phyloP scores from a whole-genome alignment of 192 early-diverging fungal species.

The Paraglomus brasilianum region DNA sequence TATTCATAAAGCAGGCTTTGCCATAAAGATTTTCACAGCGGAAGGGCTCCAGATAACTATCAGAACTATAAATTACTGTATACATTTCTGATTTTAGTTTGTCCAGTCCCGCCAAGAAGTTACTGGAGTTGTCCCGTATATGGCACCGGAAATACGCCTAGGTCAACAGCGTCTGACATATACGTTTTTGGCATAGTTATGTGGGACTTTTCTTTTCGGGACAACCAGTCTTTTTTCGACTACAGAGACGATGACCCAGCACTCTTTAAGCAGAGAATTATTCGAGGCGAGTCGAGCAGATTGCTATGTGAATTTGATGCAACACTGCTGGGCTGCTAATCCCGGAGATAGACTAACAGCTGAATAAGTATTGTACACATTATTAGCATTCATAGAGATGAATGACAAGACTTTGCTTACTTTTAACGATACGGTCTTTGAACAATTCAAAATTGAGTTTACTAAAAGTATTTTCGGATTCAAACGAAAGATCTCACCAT shows the following conservation, averaged over 20 bases:
- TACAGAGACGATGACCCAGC: too few species aligned
- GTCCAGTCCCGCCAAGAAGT: slow-evolving; percentile 36
- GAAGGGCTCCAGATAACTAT: slow-evolving; percentile 25
- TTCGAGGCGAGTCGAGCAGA: neutral
- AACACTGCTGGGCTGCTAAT: slow-evolving; percentile 9
- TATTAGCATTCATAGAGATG: too few species aligned
- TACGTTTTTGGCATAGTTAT: slow-evolving; percentile 42
- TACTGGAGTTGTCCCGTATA: slow-evolving; percentile 38
- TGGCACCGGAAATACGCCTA: slow-evolving; percentile 36
- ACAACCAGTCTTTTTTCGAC: slow-evolving; percentile 30
- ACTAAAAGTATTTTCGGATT: too few species aligned
- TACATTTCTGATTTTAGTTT: slow-evolving; percentile 44
- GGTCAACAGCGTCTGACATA: slow-evolving; percentile 36
- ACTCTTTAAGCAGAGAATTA: too few species aligned
- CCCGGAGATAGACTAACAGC: neutral
- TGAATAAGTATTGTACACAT: neutral
- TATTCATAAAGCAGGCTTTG: slow-evolving; percentile 43
- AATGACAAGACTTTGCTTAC: too few species aligned
- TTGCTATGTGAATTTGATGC: slow-evolving; percentile 2
- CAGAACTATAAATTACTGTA: neutral
- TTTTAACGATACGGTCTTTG: too few species aligned
- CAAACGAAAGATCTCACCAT: too few species aligned
- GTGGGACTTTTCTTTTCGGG: slow-evolving; percentile 43
- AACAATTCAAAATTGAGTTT: too few species aligned
- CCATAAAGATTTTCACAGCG: slow-evolving; percentile 48